These are phyloP conservation scores for Peronospora tabacina DNA, from an alignment of 352 stramenopile species.

Conservation along the genomic window DNA sequence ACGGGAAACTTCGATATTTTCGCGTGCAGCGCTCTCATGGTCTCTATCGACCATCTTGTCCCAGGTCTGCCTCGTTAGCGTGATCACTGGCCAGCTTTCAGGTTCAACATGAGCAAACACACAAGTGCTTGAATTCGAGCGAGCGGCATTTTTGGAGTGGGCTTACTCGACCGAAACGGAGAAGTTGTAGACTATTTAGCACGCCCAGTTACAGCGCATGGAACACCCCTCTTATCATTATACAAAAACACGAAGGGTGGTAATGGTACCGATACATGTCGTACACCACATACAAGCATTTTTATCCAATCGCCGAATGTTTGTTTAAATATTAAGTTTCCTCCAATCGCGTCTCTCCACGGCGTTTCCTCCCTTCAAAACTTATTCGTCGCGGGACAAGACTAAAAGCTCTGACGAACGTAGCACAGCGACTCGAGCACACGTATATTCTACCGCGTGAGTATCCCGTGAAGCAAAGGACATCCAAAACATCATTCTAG, in stretches of 20 bases:
- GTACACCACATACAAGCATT: neutral
- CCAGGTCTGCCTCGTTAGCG: constrained; percentile 1
- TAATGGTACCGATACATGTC: neutral
- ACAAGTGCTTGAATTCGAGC: constrained; percentile 10
- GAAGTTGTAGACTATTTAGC: constrained; percentile 49
- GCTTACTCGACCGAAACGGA: constrained; percentile 4
- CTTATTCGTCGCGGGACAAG: constrained; percentile 3
- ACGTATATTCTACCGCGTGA: neutral
- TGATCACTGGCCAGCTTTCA: constrained; percentile 5
- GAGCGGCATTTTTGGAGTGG: constrained; percentile 19
- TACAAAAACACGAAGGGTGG: neutral
- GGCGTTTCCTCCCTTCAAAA: constrained; percentile 17
- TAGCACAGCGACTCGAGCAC: constrained; percentile 1
- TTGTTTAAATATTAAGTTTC: constrained; percentile 3
- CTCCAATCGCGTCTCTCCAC: constrained; percentile 28
- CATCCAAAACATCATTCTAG: neutral
- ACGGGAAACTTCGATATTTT: constrained; percentile 29
- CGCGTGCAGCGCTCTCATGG: constrained; percentile 14
- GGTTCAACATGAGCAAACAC: constrained; percentile 21
- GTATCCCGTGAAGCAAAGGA: neutral
- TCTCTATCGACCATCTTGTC: constrained; percentile 7
- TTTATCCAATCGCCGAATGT: constrained; percentile 10
- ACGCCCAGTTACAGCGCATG: constrained; percentile 22
- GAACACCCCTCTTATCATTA: constrained; percentile 22
- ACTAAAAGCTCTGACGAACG: constrained; percentile 6